Conservation (phyloP, 768 basidiomycete genomes). For the Lactarius hatsudake region DNA sequence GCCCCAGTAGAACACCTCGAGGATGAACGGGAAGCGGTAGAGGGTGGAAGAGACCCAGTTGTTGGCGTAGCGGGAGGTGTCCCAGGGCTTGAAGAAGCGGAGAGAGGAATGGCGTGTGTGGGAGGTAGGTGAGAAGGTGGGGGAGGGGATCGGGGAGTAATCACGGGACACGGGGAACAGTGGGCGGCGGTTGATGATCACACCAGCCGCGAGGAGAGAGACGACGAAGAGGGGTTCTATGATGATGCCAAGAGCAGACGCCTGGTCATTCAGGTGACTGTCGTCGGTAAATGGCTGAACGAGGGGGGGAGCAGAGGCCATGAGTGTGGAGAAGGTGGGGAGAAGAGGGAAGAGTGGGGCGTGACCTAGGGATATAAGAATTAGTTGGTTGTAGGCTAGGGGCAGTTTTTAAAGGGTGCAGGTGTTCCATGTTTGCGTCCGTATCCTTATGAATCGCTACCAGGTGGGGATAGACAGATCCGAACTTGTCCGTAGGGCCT, state of each 20-base stretch:
- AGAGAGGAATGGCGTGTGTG: background rate
- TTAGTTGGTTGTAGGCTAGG: background rate
- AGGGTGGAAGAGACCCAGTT: constrained; percentile 12
- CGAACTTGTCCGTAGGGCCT: background rate
- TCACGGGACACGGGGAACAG: background rate
- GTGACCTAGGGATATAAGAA: background rate
- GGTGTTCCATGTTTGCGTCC: background rate
- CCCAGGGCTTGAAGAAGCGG: constrained; percentile 7
- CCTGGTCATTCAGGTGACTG: background rate
- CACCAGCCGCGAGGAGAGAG: constrained; percentile 17
- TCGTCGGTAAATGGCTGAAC: constrained; percentile 9
- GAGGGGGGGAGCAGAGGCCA: constrained; percentile 4
- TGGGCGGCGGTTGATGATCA: constrained; percentile 15
- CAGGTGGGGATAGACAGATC: background rate
- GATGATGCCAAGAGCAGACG: constrained; percentile 4
- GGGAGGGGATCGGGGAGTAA: background rate
- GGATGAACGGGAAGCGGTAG: constrained; percentile 14
- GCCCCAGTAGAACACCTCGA: constrained; percentile 21
- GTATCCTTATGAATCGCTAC: background rate
- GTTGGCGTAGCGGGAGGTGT: constrained; percentile 17
- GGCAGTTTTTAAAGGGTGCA: background rate
- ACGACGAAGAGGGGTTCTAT: constrained; percentile 20
- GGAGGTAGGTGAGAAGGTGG: background rate
- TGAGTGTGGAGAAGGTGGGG: background rate
- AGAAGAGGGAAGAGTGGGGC: background rate